Base-by-base conservation (phyloP, 371 early-diverging fungal genomes). In the Mucor indicus region DNA sequence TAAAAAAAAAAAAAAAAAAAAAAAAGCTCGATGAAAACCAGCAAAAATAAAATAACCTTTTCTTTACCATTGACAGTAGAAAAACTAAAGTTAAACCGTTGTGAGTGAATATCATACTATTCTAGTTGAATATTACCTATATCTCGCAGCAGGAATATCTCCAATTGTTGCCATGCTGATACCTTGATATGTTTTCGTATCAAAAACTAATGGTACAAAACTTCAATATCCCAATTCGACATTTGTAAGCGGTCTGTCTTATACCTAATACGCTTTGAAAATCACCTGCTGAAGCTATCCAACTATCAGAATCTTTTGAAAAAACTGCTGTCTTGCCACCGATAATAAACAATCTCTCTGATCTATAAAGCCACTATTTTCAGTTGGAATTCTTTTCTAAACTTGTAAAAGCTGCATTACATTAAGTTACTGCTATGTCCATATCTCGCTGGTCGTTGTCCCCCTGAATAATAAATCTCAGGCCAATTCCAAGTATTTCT, bases 91-190 rank as follows among this genome's bases (percentile, higher is more conserved):
- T 36, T 31, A 13, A n/a, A 27, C 24, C 8, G 16, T 22, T 17
- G 13, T 38, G 11, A 29, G 31, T 24, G 29, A 25, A 15, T 16
- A n/a, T n/a, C n/a, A n/a, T n/a, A n/a, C n/a, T n/a, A n/a, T n/a
- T n/a, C n/a, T n/a, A n/a, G n/a, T n/a, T n/a, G n/a, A n/a, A 17
- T n/a, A 22, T 37, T 55, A 60, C 61, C 55, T 61, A 13, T 57
- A 43, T 35, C 38, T 33, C 33, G 64, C 49, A 22, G 55, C 46
- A 15, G 71, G 71, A 9, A 59, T 53, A 37, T 71, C 62, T 6
- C 71, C 71, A 17, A 67, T 51, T 2, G 71, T 67, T 3, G 64
- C 71, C 64, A 67, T 67, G 9, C 55, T 59, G 16, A 67, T 51
- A 9, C 64, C 54, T 19, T 62, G 53, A 19, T 52, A 49, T 16